Conservation (phyloP, 179 eudicot species). For the Vitellaria paradoxa region DNA sequence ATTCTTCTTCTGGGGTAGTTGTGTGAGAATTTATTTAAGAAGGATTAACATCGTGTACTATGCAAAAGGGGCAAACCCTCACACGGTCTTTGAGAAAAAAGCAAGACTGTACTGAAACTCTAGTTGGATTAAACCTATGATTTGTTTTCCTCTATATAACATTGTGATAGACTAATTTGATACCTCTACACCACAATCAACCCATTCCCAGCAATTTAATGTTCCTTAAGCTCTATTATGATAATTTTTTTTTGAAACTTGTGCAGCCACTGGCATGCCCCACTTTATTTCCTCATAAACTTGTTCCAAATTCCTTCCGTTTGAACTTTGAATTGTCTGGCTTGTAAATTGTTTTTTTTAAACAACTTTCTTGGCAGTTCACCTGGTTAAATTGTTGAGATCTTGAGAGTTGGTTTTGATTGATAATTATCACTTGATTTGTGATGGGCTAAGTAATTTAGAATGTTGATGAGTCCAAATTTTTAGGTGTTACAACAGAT, state of each 20-base stretch:
- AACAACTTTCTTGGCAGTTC: not conserved
- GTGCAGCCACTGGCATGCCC: too few relatives aligned
- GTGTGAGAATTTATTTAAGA: not conserved
- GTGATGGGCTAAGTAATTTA: not conserved
- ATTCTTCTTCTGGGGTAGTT: not conserved
- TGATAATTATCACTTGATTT: constrained; percentile 3
- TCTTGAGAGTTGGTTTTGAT: not conserved
- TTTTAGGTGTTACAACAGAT: constrained; percentile 55
- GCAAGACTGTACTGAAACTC: not conserved
- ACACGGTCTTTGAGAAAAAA: not conserved
- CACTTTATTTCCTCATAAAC: too few relatives aligned
- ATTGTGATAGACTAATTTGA: too few relatives aligned
- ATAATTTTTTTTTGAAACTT: too few relatives aligned
- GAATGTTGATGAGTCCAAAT: not conserved
- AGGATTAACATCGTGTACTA: not conserved
- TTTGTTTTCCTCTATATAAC: not conserved
- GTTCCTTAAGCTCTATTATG: too few relatives aligned
- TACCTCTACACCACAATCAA: not conserved
- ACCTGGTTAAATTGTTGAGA: not conserved
- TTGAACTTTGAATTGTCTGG: not conserved
- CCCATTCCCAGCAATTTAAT: too few relatives aligned
- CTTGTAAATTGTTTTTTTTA: not conserved
- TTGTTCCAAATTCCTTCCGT: not conserved
- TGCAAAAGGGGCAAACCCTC: not conserved
- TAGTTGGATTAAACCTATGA: not conserved